Evolutionary conservation across 352 stramenopile genomes (phyloP), one percentile per base, ranked within the genome.

Genomic region (Phytophthora fragariaefolia): DNA sequence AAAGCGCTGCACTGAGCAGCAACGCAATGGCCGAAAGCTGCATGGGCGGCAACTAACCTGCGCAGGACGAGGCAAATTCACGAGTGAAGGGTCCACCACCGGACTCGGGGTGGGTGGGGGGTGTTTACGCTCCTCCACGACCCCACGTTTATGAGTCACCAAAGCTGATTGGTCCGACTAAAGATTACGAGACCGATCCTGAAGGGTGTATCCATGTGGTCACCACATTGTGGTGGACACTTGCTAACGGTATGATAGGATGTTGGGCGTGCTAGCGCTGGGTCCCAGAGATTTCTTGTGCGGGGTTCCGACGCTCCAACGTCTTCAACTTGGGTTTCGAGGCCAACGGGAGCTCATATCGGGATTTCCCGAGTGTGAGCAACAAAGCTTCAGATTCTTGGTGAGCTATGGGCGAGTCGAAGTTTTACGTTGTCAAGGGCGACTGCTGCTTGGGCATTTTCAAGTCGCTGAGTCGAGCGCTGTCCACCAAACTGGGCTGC

Each of bases 381-480:
- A 22, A 18, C 45, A 6, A 22, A 56, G 18, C 20, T 46, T 2
- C 6, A 15, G 18, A 23, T 17, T 38, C 3, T 17, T 24, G 23
- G 13, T 4, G 17, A 24, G 3, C 15, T 36, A 57, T 55, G 54
- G 20, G 20, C 22, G 24, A 38, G 2, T 5, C 17, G 4, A 38
- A 43, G 0, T 78, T 67, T 24, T 73, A 76, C 52, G 62, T 32
- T 2, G 62, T 74, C 13, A 55, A 50, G 7, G 54, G 49, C 49
- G 63, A 48, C 5, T 64, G 64, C 5, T 24, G 30, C 18, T 58
- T 53, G 23, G 58, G 58, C 2, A 58, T 73, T 10, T 76, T 73
- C 42, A 69, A 57, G 12, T 72, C 64, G 18, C 45, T 23, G 48
- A 52, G 23, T 23, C 43, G 53, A 26, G 64, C 66, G 23, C 4